A percentile compares a stretch with the other conserved stretches of the same genome.
Conservation (phyloP, 2,329 filamentous ascomycete genomes). For the Monilinia aucupariae region DNA sequence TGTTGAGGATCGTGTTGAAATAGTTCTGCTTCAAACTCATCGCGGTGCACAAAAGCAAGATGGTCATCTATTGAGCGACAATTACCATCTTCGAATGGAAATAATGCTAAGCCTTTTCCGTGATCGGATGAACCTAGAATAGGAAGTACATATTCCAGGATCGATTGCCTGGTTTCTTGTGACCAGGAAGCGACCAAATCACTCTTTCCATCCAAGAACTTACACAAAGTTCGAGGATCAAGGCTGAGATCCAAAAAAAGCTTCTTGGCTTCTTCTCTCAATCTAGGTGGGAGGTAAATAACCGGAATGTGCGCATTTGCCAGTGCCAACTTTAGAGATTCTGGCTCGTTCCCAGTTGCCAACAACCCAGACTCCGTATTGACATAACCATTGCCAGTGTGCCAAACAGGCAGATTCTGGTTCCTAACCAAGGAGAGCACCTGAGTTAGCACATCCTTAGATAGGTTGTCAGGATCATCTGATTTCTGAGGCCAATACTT, state of each 20-base stretch:
- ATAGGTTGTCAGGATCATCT: slow-evolving; percentile 14
- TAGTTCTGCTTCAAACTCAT: slow-evolving; percentile 22
- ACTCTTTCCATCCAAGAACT: too few species aligned
- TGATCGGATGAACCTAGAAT: slow-evolving; percentile 16
- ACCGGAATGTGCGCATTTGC: too few species aligned
- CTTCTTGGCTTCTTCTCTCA: too few species aligned
- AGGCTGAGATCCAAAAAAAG: too few species aligned
- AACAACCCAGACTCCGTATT: too few species aligned
- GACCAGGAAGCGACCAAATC: too few species aligned
- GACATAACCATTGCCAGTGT: too few species aligned
- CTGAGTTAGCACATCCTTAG: slow-evolving; percentile 19
- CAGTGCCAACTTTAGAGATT: too few species aligned
- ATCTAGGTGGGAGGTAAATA: too few species aligned
- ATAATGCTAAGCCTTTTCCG: slow-evolving; percentile 20
- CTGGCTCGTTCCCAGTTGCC: too few species aligned
- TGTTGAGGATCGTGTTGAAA: slow-evolving; percentile 19
- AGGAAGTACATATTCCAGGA: slow-evolving; percentile 25
- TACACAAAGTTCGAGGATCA: too few species aligned
- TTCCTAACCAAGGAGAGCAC: slow-evolving; percentile 22
- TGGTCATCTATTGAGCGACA: slow-evolving; percentile 21
- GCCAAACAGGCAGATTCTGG: slow-evolving; percentile 19
- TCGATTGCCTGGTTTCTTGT: slow-evolving; percentile 18
- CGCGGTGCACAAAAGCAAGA: slow-evolving; percentile 21
- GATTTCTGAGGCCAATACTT: slow-evolving; percentile 23
- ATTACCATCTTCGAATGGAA: slow-evolving; percentile 26